Evolutionary conservation across 176 grass and related monocot genomes (phyloP).

Genomic region (Hordeum vulgare): DNA sequence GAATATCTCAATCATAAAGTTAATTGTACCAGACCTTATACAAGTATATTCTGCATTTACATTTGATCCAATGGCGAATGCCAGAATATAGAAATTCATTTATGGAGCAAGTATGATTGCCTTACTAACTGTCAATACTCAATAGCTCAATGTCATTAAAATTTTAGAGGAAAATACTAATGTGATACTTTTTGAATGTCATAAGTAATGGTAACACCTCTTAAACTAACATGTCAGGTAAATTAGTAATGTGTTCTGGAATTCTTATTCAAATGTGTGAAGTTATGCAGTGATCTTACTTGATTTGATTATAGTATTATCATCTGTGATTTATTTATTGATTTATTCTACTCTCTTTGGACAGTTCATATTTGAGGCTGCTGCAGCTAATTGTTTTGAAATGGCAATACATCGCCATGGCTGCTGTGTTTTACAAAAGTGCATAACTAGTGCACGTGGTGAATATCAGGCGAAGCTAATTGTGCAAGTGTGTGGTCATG

Average conservation of each 20-base stretch:
- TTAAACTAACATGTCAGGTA: background rate
- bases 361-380: constrained; percentile 85
- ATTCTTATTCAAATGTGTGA: background rate
- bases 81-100: background rate
- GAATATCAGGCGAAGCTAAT: constrained; percentile 55
- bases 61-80: background rate
- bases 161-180: background rate
- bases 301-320: background rate
- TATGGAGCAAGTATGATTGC: background rate
- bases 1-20: background rate
- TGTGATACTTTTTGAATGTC: background rate
- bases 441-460: constrained; percentile 54
- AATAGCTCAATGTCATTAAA: background rate
- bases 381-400: constrained; percentile 50
- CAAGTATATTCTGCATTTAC: background rate
- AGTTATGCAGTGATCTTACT: background rate
- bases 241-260: background rate
- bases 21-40: background rate
- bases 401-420: constrained; percentile 79
- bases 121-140: background rate
- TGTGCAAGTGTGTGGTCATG: constrained; percentile 57
- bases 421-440: constrained; percentile 85
- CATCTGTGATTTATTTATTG: background rate
- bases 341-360: background rate
- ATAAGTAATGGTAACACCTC: background rate